Evolutionary conservation across 1,284 basidiomycete species (phyloP), one percentile per base, ranked within the genome.

Genomic region (Sporisorium graminicola): DNA sequence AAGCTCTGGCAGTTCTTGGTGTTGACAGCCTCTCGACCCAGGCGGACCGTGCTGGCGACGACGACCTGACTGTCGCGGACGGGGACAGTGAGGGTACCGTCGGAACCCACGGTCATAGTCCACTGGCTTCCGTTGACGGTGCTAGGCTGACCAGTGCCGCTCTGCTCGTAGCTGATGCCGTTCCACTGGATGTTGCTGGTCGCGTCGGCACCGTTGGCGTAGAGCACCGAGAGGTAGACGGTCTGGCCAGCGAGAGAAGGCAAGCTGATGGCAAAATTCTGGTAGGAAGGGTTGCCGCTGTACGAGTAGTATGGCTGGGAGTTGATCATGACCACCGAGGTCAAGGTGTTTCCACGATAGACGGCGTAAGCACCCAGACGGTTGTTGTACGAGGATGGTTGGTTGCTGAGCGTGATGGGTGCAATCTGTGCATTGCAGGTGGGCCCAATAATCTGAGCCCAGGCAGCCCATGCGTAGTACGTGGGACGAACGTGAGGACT

Each of bases 401-500:
- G 26, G 33, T 67, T 74, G 64, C 24, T 69, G 43, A 81, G 27
- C 7, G 60, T 22, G 35, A 77, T 43, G 33, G 60, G 60, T 2
- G 71, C 74, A 24, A 81, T 57, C 40, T 50, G 46, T 12, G 66
- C 46, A 33, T 79, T 68, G 73, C 79, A 81, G 24, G 58, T 68
- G 9, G 74, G 65, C 14, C 79, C 79, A 46, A 79, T 69, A 58
- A 76, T 57, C 72, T 79, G 78, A n/a, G 61, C 65, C 53, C 79
- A 72, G 14, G 79, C 79, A 43, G 78, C 79, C 66, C 68, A 81
- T 12, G 79, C 79, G 52, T 79, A 81, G 64, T 81, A 81, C 16
- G 74, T 62, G 13, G 78, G 64, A 24, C 79, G 75, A 27, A 81
- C 78, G 63, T 73, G 75, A 14, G 78, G 65, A 13, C 50, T 33